Evolutionary conservation across 805 yeast genomes (phyloP).

Genomic region (Soucietia sequanensis): DNA sequence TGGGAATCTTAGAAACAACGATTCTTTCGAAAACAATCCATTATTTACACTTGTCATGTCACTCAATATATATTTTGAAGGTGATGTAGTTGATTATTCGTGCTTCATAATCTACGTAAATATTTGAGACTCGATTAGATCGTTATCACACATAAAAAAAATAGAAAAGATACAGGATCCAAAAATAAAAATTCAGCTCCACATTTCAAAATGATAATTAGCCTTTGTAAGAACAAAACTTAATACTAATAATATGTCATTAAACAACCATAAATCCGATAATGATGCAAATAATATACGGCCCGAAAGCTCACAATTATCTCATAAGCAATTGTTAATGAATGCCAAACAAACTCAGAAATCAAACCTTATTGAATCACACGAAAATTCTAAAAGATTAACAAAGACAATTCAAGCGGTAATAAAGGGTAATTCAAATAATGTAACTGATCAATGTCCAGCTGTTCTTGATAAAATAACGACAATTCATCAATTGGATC

Average conservation of each 20-base stretch:
- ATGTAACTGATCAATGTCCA: conserved; percentile 10
- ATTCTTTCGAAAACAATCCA: conserved; percentile 10
- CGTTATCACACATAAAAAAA: too few species aligned
- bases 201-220: too few species aligned
- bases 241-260: conserved; percentile 2
- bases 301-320: conserved; percentile 11
- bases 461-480: conserved; percentile 34
- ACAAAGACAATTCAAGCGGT: conserved; percentile 19
- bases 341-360: conserved; percentile 36
- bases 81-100: too few species aligned
- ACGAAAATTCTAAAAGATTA: conserved; percentile 25
- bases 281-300: too few species aligned
- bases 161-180: too few species aligned
- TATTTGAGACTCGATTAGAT: too few species aligned
- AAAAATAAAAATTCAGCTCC: too few species aligned
- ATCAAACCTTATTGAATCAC: conserved; percentile 23
- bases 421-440: conserved; percentile 23
- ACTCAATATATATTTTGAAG: too few species aligned
- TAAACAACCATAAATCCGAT: conserved; percentile 1
- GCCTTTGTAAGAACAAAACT: too few species aligned
- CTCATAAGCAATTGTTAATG: conserved; percentile 25
- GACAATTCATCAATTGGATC: conserved; percentile 39
- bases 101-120: too few species aligned
- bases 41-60: too few species aligned
- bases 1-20: conserved; percentile 16